Evolutionary conservation across 345 rosid species (phyloP).

Genomic region (Salix purpurea): DNA sequence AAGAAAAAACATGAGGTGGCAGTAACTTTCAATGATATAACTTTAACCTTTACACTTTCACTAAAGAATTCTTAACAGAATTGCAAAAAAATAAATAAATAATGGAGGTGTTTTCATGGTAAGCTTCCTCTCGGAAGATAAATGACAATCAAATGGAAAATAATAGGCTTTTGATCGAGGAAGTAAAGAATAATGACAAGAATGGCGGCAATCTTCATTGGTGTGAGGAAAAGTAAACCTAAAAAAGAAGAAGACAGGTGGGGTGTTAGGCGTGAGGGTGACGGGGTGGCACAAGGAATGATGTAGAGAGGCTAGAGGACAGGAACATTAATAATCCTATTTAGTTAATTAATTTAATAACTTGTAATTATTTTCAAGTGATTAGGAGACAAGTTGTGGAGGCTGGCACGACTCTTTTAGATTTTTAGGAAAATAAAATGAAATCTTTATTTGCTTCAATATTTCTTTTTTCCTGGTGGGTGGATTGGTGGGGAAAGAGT

Average conservation of each 20-base stretch:
- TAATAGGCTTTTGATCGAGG: not conserved
- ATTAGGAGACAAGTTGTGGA: not conserved
- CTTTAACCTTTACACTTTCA: not conserved
- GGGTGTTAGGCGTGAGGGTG: constrained; percentile 16
- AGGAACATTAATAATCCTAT: not conserved
- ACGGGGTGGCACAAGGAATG: constrained; percentile 13
- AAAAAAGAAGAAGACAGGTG: constrained; percentile 1
- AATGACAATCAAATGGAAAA: not conserved
- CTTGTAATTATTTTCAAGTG: not conserved
- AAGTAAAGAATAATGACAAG: not conserved
- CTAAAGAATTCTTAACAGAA: not conserved
- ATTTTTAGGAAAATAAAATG: not conserved
- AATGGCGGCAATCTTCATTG: constrained; percentile 31
- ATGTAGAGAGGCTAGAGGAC: constrained; percentile 10
- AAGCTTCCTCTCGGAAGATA: not conserved
- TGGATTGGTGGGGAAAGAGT: constrained; percentile 15
- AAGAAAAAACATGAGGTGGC: no score
- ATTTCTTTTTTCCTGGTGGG: not conserved
- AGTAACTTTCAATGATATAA: not conserved
- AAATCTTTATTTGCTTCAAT: not conserved
- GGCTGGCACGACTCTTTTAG: not conserved
- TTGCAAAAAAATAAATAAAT: not conserved
- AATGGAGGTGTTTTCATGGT: not conserved
- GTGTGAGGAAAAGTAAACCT: constrained; percentile 16
- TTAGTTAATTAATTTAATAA: not conserved